Evolutionary conservation across 805 yeast species (phyloP).

Genomic region (Zygosaccharomyces siamensis): DNA sequence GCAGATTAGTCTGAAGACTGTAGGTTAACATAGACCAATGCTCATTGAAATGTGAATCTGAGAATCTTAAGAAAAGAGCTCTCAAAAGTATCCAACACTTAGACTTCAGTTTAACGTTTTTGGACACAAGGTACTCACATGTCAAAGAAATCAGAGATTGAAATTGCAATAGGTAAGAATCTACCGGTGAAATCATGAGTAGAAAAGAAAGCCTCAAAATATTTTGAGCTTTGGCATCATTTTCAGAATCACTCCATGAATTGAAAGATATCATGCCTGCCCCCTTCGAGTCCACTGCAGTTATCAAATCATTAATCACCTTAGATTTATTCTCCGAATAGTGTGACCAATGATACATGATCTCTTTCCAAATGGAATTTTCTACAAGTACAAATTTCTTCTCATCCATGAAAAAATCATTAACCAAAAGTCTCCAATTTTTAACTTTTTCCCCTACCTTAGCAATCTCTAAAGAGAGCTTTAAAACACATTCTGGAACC

Average conservation of each 20-base stretch:
- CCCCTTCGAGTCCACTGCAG: conserved; percentile 36
- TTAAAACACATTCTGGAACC: conserved; percentile 40
- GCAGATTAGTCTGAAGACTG: conserved; percentile 44
- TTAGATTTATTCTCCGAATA: conserved; percentile 53
- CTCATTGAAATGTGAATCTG: conserved; percentile 58
- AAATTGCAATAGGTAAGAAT: conserved; percentile 47
- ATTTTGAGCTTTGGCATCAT: conserved; percentile 46
- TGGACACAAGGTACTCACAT: conserved; percentile 37
- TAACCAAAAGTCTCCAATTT: conserved; percentile 59
- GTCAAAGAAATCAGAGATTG: conserved; percentile 45
- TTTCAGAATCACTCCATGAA: conserved; percentile 65
- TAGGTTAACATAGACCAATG: conserved; percentile 67
- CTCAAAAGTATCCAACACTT: conserved; percentile 52
- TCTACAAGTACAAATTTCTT: conserved; percentile 22
- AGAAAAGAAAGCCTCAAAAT: conserved; percentile 62
- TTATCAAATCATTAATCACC: conserved; percentile 27
- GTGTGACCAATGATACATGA: conserved; percentile 58
- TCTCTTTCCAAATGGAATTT: conserved; percentile 44
- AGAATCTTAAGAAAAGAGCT: conserved; percentile 56
- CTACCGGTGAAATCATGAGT: conserved; percentile 55
- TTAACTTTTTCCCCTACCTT: conserved; percentile 37
- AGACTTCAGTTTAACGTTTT: conserved; percentile 25
- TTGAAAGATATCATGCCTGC: conserved; percentile 47
- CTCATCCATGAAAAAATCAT: conserved; percentile 60
- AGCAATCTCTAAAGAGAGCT: conserved; percentile 39